A percentile compares a stretch with the other conserved stretches of the same genome.
These are phyloP conservation scores for Acephala macrosclerotiorum DNA, from an alignment of 2,329 filamentous ascomycete species.

Conservation along the genomic window DNA sequence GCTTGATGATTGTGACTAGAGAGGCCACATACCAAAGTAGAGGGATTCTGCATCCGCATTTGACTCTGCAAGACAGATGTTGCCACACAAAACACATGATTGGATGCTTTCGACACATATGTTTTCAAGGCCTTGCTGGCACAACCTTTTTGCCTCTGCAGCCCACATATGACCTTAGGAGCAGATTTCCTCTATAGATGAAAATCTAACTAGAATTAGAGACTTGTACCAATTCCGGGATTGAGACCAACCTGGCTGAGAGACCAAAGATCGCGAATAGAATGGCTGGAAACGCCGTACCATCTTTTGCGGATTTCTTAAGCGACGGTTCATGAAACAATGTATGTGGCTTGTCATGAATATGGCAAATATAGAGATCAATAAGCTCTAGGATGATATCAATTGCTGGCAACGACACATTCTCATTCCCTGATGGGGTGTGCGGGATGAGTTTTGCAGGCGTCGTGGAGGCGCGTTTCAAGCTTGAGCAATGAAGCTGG, in stretches of 20 bases:
- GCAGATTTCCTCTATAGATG: conserved; percentile 30
- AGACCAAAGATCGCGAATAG: conserved; percentile 37
- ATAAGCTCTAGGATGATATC: conserved; percentile 23
- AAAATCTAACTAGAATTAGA: conserved; percentile 27
- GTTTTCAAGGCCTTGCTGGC: conserved; percentile 44
- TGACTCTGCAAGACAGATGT: conserved; percentile 43
- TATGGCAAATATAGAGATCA: conserved; percentile 38
- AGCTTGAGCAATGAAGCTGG: conserved; percentile 27
- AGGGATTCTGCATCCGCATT: conserved; percentile 45
- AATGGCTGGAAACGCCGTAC: conserved; percentile 31
- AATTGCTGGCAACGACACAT: neutral
- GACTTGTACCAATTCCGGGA: neutral
- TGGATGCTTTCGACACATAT: conserved; percentile 47
- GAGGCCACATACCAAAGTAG: conserved; percentile 37
- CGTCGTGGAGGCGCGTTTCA: neutral
- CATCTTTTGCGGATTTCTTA: conserved; percentile 25
- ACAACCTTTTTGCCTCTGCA: conserved; percentile 29
- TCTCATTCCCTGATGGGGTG: neutral
- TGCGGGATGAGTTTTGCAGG: conserved; percentile 3
- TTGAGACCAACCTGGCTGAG: conserved; percentile 33
- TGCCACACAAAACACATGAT: conserved; percentile 45
- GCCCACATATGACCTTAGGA: conserved; percentile 27
- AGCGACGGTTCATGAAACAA: conserved; percentile 40
- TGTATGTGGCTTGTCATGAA: conserved; percentile 40
- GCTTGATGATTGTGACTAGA: too few species aligned